Conservation (phyloP, 192 early-diverging fungal genomes). For the Backusella morwellensis region DNA sequence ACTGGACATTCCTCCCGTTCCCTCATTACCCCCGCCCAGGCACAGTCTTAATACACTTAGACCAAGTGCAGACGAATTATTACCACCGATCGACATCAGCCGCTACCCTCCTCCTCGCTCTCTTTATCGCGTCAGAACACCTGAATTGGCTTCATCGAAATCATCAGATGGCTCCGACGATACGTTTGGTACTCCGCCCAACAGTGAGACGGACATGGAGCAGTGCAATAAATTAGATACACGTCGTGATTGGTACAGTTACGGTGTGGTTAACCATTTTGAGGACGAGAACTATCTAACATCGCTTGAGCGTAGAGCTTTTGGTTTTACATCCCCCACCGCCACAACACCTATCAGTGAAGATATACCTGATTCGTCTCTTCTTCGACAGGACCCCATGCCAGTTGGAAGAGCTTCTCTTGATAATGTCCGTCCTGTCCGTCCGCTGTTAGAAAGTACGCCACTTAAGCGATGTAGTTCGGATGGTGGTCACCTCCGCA, state of each 20-base stretch:
- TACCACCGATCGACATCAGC: neutral
- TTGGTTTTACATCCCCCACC: slow-evolving; percentile 1
- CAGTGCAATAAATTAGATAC: neutral
- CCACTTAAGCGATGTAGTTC: slow-evolving; percentile 34
- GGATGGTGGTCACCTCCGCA: slow-evolving; percentile 29
- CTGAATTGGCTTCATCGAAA: slow-evolving; percentile 11
- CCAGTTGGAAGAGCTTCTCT: slow-evolving; percentile 18
- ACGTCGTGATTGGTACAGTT: slow-evolving; percentile 22
- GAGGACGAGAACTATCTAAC: slow-evolving; percentile 31
- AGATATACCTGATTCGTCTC: slow-evolving; percentile 7
- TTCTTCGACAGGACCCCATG: neutral
- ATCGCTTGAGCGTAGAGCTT: slow-evolving; percentile 32
- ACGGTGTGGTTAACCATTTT: slow-evolving; percentile 23
- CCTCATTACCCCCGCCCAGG: slow-evolving; percentile 5
- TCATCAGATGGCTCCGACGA: slow-evolving; percentile 14
- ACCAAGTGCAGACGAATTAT: neutral
- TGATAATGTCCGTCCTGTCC: slow-evolving; percentile 16
- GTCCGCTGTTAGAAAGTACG: neutral
- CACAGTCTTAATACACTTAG: neutral
- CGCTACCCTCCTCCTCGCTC: neutral
- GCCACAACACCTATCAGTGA: neutral
- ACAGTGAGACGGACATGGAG: neutral
- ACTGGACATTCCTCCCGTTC: slow-evolving; percentile 4
- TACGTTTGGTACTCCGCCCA: neutral
- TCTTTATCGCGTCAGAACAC: slow-evolving; percentile 11